These are phyloP conservation scores for Starmerella bombicola DNA, from an alignment of 805 yeast genomes.

Conservation along the genomic window DNA sequence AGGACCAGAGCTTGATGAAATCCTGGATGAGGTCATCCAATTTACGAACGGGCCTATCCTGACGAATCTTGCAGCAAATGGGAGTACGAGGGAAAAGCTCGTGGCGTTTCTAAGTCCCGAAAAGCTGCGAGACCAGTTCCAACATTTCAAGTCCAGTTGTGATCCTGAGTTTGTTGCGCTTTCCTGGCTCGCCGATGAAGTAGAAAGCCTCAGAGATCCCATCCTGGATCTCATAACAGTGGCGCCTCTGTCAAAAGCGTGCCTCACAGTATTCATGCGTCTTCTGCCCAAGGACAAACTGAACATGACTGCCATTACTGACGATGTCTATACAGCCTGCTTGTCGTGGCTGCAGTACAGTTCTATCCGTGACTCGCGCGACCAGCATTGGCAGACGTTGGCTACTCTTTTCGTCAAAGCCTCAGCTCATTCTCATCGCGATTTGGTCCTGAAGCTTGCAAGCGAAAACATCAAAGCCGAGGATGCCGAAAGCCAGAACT, in stretches of 20 bases:
- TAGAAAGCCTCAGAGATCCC: slow-evolving; percentile 8
- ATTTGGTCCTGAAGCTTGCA: slow-evolving; percentile 4
- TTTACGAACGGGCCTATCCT: slow-evolving; percentile 18
- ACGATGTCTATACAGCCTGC: background rate
- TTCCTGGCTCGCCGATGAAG: slow-evolving; percentile 18
- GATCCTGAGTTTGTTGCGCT: slow-evolving; percentile 20
- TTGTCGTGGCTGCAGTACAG: slow-evolving; percentile 3
- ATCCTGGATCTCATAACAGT: slow-evolving; percentile 8
- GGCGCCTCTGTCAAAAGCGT: background rate
- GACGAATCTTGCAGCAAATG: slow-evolving; percentile 19
- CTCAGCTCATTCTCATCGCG: slow-evolving; percentile 4
- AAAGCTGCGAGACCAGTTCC: slow-evolving; percentile 6
- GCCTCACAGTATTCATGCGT: slow-evolving; percentile 9
- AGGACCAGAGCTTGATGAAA: slow-evolving; percentile 7
- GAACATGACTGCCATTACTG: background rate
- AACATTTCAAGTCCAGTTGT: slow-evolving; percentile 12
- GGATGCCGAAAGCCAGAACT: slow-evolving; percentile 1
- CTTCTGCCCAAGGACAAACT: slow-evolving; percentile 10
- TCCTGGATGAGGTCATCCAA: slow-evolving; percentile 12
- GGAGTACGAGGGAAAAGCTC: slow-evolving; percentile 11
- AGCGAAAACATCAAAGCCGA: background rate
- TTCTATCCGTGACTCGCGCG: background rate
- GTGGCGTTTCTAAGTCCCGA: slow-evolving; percentile 10
- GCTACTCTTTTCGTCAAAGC: slow-evolving; percentile 11
- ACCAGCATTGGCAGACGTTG: slow-evolving; percentile 10